Evolutionary conservation across 140 eudicot genomes (phyloP), one percentile per base, ranked within the genome.

Genomic region (Bidens hawaiensis): DNA sequence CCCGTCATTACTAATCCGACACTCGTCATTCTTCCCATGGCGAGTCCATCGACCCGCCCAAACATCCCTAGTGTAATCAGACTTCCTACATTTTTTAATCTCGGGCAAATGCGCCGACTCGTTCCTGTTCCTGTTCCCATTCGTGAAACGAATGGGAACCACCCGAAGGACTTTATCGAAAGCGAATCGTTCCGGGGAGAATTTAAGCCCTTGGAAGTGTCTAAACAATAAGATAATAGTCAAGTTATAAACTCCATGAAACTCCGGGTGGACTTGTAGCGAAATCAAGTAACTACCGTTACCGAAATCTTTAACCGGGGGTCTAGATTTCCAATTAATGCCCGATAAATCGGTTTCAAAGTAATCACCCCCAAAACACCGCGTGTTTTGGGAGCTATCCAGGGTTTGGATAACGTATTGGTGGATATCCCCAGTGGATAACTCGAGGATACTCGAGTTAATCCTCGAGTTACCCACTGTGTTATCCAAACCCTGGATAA

Each of bases 21-120:
- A 93, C 4, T 68, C 58, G 18, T 88, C 94, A 45, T 82, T 85
- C 57, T 46, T 82, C 21, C 82, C 94, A 28, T 85, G 99, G 3
- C 99, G 80, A 33, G 95, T 88, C 96, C 99, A 93, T 21, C 96
- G 71, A 17, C 99, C 99, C 0, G 96, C 60, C 99, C 96, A 93
- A 18, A 79, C 79, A 64, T 76, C 81, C 60, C 79, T 68, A 25
- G 0, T 5, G 64, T 74, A 80, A 77, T 93, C 96, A 10, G 70
- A 70, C 49, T 71, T 79, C 22, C 45, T 58, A 64, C 99, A 93
- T 11, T 33, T 66, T 4, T 33, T 22, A n/a, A 87, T 31, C 8
- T 78, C 78, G 0, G 85, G 19, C 60, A 2, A 64, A 36, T 5
- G 86, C 67, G 40, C n/a, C n/a, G 54, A 63, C 24, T 81, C 71